phyloP scores from a whole-genome alignment of 1,139 yeast genomes.

The Arxiozyma slooffiae region DNA sequence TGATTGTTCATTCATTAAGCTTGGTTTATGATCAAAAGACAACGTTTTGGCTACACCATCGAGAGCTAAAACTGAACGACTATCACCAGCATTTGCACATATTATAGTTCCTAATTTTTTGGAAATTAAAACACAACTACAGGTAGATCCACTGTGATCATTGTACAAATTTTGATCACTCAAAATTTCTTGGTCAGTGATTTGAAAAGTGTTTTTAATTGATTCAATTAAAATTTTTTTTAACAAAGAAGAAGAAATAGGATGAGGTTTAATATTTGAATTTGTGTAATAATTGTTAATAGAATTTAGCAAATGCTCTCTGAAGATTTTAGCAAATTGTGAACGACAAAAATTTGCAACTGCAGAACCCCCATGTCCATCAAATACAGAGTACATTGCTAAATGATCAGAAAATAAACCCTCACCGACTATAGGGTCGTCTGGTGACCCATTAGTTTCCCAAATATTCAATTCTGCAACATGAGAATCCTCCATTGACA shows the following conservation, averaged over 20 bases:
- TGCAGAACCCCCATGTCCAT: slow-evolving; percentile 95
- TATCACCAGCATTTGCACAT: slow-evolving; percentile 95
- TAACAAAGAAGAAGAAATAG: background rate
- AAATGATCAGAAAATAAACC: slow-evolving; percentile 35
- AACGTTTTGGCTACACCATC: slow-evolving; percentile 82
- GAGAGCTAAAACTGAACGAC: slow-evolving; percentile 82
- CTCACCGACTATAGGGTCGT: background rate
- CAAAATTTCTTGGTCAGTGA: slow-evolving; percentile 77
- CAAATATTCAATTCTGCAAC: slow-evolving; percentile 33
- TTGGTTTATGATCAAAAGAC: slow-evolving; percentile 93
- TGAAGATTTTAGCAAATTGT: slow-evolving; percentile 59
- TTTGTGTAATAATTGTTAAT: slow-evolving; percentile 27
- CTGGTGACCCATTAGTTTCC: slow-evolving; percentile 29
- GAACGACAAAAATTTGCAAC: slow-evolving; percentile 87
- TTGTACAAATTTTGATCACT: slow-evolving; percentile 45
- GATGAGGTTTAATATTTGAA: background rate
- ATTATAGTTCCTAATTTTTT: slow-evolving; percentile 32
- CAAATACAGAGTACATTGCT: slow-evolving; percentile 89
- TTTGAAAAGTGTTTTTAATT: slow-evolving; percentile 63
- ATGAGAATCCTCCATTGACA: slow-evolving; percentile 96
- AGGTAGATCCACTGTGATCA: slow-evolving; percentile 96
- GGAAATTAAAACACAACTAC: slow-evolving; percentile 68
- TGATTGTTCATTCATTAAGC: slow-evolving; percentile 85
- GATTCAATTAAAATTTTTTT: background rate
- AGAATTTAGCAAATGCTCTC: slow-evolving; percentile 39